These are phyloP conservation scores for Neurospora africana DNA, from an alignment of 495 filamentous ascomycete genomes.

Conservation along the genomic window DNA sequence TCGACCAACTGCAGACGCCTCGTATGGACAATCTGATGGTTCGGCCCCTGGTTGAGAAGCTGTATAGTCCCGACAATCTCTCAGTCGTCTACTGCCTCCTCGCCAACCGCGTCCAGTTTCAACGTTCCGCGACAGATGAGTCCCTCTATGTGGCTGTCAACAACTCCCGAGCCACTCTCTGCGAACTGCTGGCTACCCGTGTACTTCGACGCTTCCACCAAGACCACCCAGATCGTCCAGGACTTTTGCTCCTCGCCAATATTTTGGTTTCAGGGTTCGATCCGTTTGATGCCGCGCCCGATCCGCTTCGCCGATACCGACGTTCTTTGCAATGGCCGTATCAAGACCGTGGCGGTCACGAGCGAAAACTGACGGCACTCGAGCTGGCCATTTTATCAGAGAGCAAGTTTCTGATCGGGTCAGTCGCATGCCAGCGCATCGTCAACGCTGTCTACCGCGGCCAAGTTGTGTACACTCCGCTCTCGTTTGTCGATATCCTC, in stretches of 20 bases:
- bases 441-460: conserved; percentile 51
- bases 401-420: conserved; percentile 48
- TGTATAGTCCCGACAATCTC: conserved; percentile 47
- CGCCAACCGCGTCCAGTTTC: conserved; percentile 53
- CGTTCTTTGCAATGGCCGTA: conserved; percentile 34
- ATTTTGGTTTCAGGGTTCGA: conserved; percentile 54
- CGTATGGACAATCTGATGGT: conserved; percentile 48
- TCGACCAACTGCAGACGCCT: conserved; percentile 47
- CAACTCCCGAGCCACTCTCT: conserved; percentile 46
- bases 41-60: conserved; percentile 48
- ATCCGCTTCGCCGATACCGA: conserved; percentile 27
- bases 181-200: conserved; percentile 48
- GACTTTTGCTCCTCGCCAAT: conserved; percentile 47
- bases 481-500: conserved; percentile 51
- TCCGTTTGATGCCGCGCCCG: conserved; percentile 48
- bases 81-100: conserved; percentile 54
- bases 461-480: conserved; percentile 49
- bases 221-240: conserved; percentile 43
- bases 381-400: conserved; percentile 56
- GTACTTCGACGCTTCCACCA: conserved; percentile 53
- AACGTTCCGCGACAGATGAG: conserved; percentile 44
- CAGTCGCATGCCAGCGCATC: conserved; percentile 47
- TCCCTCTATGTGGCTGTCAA: conserved; percentile 51
- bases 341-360: conserved; percentile 37
- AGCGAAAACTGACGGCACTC: conserved; percentile 48